Conservation (phyloP, 805 yeast genomes). For the Metschnikowia hibisci region DNA sequence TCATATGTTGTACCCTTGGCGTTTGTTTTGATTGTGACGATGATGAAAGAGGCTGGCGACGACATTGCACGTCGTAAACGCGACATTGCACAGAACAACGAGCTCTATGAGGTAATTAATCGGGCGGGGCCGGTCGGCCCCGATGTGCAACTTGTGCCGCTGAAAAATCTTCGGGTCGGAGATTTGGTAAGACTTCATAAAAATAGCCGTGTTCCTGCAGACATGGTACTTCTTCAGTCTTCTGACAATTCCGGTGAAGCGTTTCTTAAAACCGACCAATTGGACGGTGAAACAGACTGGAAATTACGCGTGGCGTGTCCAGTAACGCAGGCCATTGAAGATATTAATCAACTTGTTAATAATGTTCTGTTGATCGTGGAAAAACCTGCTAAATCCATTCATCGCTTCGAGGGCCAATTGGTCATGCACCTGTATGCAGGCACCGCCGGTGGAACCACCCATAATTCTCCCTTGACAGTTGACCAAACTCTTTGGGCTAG, state of each 20-base stretch:
- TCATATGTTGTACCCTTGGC: slow-evolving; percentile 93
- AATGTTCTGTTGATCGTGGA: slow-evolving; percentile 57
- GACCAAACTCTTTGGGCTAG: slow-evolving; percentile 98
- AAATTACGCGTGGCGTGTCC: slow-evolving; percentile 78
- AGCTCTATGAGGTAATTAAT: slow-evolving; percentile 66
- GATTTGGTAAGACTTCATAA: slow-evolving; percentile 77
- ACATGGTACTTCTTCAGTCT: slow-evolving; percentile 77
- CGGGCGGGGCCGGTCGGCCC: slow-evolving; percentile 19
- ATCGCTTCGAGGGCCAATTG: slow-evolving; percentile 73
- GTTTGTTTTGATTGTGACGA: slow-evolving; percentile 86
- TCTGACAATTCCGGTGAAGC: slow-evolving; percentile 69
- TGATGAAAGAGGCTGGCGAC: slow-evolving; percentile 94
- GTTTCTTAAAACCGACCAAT: slow-evolving; percentile 93
- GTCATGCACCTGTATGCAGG: slow-evolving; percentile 38
- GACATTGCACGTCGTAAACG: slow-evolving; percentile 88
- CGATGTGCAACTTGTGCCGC: slow-evolving; percentile 32
- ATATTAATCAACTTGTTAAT: slow-evolving; percentile 49
- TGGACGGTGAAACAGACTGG: slow-evolving; percentile 99
- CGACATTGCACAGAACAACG: slow-evolving; percentile 85
- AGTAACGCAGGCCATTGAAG: slow-evolving; percentile 54
- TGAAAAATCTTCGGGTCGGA: slow-evolving; percentile 75
- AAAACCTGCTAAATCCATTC: slow-evolving; percentile 83
- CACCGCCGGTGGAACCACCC: slow-evolving; percentile 20
- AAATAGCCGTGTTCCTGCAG: slow-evolving; percentile 90
- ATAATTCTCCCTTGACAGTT: slow-evolving; percentile 61